phyloP scores from a whole-genome alignment of 495 filamentous ascomycete genomes.

The Aspergillus ostianus region DNA sequence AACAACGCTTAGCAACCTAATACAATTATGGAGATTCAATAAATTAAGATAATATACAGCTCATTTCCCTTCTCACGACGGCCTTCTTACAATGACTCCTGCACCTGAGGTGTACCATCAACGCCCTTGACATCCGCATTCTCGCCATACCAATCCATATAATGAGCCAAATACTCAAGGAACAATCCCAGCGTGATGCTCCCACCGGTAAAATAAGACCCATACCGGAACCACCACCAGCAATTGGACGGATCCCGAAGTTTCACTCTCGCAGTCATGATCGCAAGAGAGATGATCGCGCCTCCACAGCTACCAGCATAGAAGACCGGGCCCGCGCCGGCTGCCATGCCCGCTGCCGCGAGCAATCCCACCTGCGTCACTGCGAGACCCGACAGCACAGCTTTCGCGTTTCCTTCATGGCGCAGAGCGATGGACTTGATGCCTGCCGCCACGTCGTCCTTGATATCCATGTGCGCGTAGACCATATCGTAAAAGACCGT shows the following conservation, averaged over 20 bases:
- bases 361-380: constrained; percentile 75
- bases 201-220: constrained; percentile 67
- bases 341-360: constrained; percentile 67
- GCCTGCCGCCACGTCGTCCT: constrained; percentile 85
- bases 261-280: constrained; percentile 88
- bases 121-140: background rate
- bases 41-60: background rate
- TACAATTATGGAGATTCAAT: background rate
- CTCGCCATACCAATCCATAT: constrained; percentile 29
- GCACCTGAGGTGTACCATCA: background rate
- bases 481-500: constrained; percentile 98
- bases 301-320: constrained; percentile 84
- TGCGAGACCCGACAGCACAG: constrained; percentile 74
- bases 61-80: background rate
- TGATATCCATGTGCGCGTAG: constrained; percentile 98
- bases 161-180: constrained; percentile 57
- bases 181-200: constrained; percentile 60
- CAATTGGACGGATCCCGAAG: constrained; percentile 81
- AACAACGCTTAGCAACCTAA: no score
- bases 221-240: constrained; percentile 95
- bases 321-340: constrained; percentile 80
- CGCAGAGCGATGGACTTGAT: constrained; percentile 94
- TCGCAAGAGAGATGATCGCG: constrained; percentile 67
- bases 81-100: background rate
- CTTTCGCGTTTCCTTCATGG: constrained; percentile 85